Percentiles rank a stretch among this genome's conserved stretches.
Conservation (phyloP, 192 early-diverging fungal species). For the Powellomyces hirtus region DNA sequence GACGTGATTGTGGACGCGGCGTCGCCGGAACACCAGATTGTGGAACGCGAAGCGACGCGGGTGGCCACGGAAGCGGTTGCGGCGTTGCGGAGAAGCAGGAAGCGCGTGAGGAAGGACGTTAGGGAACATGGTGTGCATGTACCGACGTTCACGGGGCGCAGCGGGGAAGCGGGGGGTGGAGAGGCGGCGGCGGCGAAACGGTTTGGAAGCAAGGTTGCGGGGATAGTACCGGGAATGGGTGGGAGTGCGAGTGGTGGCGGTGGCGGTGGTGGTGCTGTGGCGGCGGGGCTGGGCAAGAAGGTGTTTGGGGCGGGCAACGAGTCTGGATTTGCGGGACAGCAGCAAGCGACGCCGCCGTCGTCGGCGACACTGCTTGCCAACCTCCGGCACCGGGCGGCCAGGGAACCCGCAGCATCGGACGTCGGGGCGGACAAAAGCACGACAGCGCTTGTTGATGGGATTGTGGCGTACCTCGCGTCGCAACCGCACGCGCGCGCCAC, state of each 20-base stretch:
- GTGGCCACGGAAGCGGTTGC: conserved; percentile 77
- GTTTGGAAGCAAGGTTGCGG: conserved; percentile 7
- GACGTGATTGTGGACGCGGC: conserved; percentile 80
- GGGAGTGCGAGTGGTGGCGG: background rate
- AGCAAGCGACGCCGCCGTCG: background rate
- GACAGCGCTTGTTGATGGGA: conserved; percentile 47
- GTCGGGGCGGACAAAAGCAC: conserved; percentile 8
- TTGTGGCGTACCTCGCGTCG: conserved; percentile 54
- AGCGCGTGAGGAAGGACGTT: conserved; percentile 48
- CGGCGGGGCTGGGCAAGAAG: no score
- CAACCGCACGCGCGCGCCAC: conserved; percentile 43
- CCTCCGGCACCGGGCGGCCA: background rate
- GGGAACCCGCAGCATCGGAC: background rate
- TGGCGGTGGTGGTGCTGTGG: background rate
- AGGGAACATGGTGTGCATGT: conserved; percentile 53
- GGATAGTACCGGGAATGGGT: background rate
- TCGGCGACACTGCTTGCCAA: conserved; percentile 10
- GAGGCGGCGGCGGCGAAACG: conserved; percentile 22
- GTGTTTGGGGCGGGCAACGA: background rate
- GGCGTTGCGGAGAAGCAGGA: conserved; percentile 72
- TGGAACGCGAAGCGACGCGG: conserved; percentile 77
- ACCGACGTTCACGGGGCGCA: conserved; percentile 91
- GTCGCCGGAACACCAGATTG: conserved; percentile 58
- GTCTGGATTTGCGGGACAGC: background rate
- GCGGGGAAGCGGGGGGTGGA: conserved; percentile 63